Base-by-base conservation (phyloP, 164 flowering plant genomes). In the Protea cynaroides region DNA sequence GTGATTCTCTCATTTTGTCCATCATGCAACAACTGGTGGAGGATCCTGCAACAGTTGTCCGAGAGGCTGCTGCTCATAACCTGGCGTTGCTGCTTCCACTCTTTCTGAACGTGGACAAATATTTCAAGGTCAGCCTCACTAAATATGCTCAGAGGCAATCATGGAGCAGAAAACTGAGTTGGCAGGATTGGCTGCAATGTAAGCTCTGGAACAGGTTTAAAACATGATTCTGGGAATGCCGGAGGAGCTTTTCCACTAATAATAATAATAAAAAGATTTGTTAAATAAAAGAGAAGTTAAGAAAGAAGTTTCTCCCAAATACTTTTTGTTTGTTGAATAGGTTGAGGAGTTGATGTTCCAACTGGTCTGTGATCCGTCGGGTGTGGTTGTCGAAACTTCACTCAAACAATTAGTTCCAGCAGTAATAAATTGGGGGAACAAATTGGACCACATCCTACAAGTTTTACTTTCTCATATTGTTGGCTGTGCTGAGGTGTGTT, bases 61-160 rank as follows among this genome's bases (percentile, higher is more conserved):
- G 97, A 50, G 99, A 94, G 75, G 96, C 99, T 83, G 97, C 99
- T 70, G 93, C 96, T 69, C 96, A 74, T 73, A 94, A 94, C 74
- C 79, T 94, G 74, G 87, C 99, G 19, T 75, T 94, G 96, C 87
- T 91, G 83, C 92, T 94, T 80, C 96, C 99, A 24, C 92, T 84
- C 79, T 95, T 95, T 76, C 99, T 97, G 61, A 88, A 82, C 71
- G 68, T 75, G 76, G 99, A 95, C 81, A 95, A 95, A 86, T 91
- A 89, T 92, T 89, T 86, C 96, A 95, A 95, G 99, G 99, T 95
- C 92, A 95, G 98, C 92, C 86, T 87, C 97, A 86, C 88, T 94
- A 88, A 65, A 87, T 81, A 80, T 86, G 89, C 86, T 82, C 82
- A 83, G 85, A 81, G 89, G 97, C 88, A 80, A 78, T 87, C 92